These are phyloP conservation scores for Stenogyne calaminthoides DNA, from an alignment of 305 asterid genomes.

Conservation along the genomic window DNA sequence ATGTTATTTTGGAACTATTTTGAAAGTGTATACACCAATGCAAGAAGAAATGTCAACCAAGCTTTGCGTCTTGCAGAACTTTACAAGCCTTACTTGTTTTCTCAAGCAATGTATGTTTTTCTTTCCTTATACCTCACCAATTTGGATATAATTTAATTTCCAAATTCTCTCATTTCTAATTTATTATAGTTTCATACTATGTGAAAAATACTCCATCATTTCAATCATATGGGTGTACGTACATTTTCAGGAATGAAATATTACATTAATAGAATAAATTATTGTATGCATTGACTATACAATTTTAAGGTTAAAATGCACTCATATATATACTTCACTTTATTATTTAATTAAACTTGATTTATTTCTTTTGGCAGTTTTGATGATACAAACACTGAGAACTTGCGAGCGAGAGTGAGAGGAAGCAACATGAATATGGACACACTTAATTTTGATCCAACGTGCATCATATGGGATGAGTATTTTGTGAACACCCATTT, in stretches of 20 bases:
- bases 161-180: background rate
- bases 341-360: too few relatives aligned
- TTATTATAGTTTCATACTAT: too few relatives aligned
- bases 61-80: conserved; percentile 43
- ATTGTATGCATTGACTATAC: too few relatives aligned
- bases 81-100: conserved; percentile 54
- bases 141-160: background rate
- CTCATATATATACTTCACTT: background rate
- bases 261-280: too few relatives aligned
- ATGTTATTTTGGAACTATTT: conserved; percentile 38
- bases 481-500: conserved; percentile 50
- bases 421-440: conserved; percentile 19
- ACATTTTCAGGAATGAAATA: too few relatives aligned
- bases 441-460: conserved; percentile 50
- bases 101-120: conserved; percentile 44
- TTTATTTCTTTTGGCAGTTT: conserved; percentile 35
- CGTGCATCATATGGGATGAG: conserved; percentile 49
- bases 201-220: too few relatives aligned
- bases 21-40: conserved; percentile 27
- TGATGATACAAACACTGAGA: conserved; percentile 48
- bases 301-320: background rate
- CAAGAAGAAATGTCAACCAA: conserved; percentile 34
- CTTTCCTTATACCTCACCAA: background rate
- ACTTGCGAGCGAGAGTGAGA: conserved; percentile 34
- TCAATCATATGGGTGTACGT: too few relatives aligned